Conservation (phyloP, 2,329 filamentous ascomycete species). For the Capronia epimyces region DNA sequence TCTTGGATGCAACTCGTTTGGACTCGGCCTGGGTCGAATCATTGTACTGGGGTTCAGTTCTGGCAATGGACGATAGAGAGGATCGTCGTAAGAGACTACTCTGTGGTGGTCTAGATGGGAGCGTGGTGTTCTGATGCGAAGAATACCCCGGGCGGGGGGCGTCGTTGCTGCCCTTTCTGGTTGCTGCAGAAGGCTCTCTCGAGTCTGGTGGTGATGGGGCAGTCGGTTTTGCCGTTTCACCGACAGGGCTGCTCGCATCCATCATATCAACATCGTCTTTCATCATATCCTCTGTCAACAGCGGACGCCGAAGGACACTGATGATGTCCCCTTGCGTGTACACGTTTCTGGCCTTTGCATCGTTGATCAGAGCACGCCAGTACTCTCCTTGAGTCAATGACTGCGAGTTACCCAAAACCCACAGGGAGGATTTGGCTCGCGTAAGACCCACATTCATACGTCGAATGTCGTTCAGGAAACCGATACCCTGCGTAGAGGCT, state of each 20-base stretch:
- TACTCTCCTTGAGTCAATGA: constrained; percentile 82
- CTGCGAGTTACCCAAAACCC: constrained; percentile 89
- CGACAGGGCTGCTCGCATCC: constrained; percentile 28
- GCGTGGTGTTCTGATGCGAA: background rate
- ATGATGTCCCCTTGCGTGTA: constrained; percentile 67
- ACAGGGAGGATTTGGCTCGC: constrained; percentile 90
- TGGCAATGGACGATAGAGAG: constrained; percentile 28
- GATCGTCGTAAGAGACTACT: constrained; percentile 32
- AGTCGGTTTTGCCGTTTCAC: constrained; percentile 4
- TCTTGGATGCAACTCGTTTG: background rate
- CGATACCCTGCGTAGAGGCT: constrained; percentile 86
- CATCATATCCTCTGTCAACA: constrained; percentile 40
- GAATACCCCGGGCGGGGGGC: constrained; percentile 1
- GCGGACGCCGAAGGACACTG: constrained; percentile 51
- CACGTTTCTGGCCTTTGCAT: constrained; percentile 66
- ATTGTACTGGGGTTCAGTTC: constrained; percentile 9
- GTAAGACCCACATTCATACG: constrained; percentile 99
- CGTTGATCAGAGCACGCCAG: constrained; percentile 80
- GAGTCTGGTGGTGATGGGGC: constrained; percentile 1
- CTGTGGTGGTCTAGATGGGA: constrained; percentile 2
- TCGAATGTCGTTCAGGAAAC: constrained; percentile 95
- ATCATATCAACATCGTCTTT: constrained; percentile 42
- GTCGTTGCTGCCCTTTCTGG: constrained; percentile 1
- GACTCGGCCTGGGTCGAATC: constrained; percentile 6
- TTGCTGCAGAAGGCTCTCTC: constrained; percentile 2